Evolutionary conservation across 1,284 basidiomycete genomes (phyloP).

Genomic region (Lignosus rhinocerotis): DNA sequence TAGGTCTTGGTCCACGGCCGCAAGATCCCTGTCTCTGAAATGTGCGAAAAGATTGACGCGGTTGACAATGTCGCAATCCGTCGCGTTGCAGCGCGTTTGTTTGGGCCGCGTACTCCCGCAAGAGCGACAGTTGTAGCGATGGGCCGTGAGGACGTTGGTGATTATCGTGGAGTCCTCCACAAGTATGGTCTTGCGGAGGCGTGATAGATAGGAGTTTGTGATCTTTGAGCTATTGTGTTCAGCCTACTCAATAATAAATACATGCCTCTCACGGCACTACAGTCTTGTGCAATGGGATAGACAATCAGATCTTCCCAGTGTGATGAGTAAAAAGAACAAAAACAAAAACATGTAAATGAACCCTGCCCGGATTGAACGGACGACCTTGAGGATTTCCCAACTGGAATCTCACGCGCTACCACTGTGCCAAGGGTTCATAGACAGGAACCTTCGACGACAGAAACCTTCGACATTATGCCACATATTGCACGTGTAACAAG

Average conservation of each 20-base stretch:
- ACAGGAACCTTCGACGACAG: not conserved
- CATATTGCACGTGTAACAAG: too few relatives aligned
- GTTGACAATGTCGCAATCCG: conserved; percentile 74
- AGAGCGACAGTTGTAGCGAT: conserved; percentile 72
- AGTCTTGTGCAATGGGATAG: too few relatives aligned
- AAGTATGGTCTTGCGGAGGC: conserved; percentile 64
- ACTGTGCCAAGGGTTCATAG: conserved; percentile 16
- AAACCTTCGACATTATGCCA: not conserved
- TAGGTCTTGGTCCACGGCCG: conserved; percentile 91
- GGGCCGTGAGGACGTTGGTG: conserved; percentile 70
- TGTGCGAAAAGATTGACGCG: conserved; percentile 88
- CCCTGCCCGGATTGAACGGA: conserved; percentile 34
- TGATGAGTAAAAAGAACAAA: not conserved
- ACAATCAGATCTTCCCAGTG: too few relatives aligned
- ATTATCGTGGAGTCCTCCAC: conserved; percentile 57
- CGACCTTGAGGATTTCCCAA: conserved; percentile 28
- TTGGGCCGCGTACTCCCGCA: conserved; percentile 60
- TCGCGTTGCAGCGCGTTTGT: conserved; percentile 74
- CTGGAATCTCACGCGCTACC: conserved; percentile 21
- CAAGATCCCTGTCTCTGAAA: conserved; percentile 87
- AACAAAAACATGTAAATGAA: conserved; percentile 12
- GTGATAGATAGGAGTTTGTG: conserved; percentile 1
- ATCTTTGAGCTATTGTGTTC: not conserved
- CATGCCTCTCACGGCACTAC: too few relatives aligned
- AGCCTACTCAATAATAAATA: too few relatives aligned